A percentile compares a stretch with the other conserved stretches of the same genome.
Conservation (phyloP, 2,329 filamentous ascomycete species). For the Ophiostoma piceae region DNA sequence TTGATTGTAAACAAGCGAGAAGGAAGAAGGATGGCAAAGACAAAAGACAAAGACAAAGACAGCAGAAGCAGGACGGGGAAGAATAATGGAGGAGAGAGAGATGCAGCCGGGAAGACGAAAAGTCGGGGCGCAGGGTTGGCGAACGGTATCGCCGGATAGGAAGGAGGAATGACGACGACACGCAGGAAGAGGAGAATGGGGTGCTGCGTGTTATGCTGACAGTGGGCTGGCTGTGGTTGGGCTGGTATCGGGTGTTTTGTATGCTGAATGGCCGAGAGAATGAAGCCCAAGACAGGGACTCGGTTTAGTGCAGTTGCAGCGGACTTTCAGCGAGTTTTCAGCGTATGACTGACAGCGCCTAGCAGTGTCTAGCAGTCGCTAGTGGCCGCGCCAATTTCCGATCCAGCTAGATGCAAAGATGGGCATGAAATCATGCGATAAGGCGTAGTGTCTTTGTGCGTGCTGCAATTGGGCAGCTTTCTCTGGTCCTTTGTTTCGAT, state of each 20-base stretch:
- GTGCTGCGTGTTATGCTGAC: not conserved
- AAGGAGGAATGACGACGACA: constrained; percentile 22
- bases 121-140: constrained; percentile 7
- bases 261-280: not conserved
- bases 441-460: not conserved
- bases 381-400: not conserved
- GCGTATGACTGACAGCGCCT: no score
- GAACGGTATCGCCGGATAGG: constrained; percentile 18
- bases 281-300: not conserved
- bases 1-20: not conserved
- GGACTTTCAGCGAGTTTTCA: not conserved
- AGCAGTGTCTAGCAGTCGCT: not conserved
- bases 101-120: not conserved
- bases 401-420: not conserved
- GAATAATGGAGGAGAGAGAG: not conserved
- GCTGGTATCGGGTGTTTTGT: not conserved
- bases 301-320: not conserved
- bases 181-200: constrained; percentile 7
- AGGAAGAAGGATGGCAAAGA: not conserved
- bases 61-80: not conserved
- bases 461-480: not conserved
- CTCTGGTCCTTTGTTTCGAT: not conserved
- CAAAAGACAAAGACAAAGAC: not conserved
- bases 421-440: constrained; percentile 8
- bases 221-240: not conserved